Conservation (phyloP, 768 basidiomycete genomes). For the Termitomyces sp. region DNA sequence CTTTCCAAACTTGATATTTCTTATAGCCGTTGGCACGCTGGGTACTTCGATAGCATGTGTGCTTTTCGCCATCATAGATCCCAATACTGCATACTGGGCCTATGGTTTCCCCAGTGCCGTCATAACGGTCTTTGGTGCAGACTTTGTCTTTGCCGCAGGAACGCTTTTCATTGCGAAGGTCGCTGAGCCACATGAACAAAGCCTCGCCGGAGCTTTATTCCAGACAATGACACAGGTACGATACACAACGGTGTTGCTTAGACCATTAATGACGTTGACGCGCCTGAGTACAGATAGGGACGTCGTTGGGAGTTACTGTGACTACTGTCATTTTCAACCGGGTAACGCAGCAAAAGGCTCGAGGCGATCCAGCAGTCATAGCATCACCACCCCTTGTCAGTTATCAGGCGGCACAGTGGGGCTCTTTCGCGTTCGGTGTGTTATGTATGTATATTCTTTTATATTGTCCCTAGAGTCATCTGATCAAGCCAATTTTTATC, state of each 20-base stretch:
- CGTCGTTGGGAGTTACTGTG: conserved; percentile 65
- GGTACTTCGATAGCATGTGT: conserved; percentile 56
- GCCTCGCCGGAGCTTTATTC: conserved; percentile 71
- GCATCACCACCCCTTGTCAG: conserved; percentile 35
- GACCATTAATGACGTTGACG: not conserved
- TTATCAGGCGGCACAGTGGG: conserved; percentile 67
- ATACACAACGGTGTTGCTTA: not conserved
- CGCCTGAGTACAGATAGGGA: conserved; percentile 48
- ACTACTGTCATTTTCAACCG: conserved; percentile 69
- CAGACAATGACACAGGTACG: conserved; percentile 72
- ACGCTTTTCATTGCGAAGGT: conserved; percentile 74
- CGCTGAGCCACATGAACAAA: conserved; percentile 65
- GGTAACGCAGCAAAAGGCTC: conserved; percentile 32
- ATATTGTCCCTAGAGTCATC: not conserved
- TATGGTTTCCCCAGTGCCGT: conserved; percentile 68
- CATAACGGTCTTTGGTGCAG: conserved; percentile 68
- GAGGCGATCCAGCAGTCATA: conserved; percentile 18
- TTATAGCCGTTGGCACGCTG: conserved; percentile 41
- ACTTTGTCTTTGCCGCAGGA: conserved; percentile 72
- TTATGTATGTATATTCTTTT: conserved; percentile 33
- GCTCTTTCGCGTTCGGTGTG: conserved; percentile 55
- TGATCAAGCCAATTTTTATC: not conserved
- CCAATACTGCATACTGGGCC: conserved; percentile 63
- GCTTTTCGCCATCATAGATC: conserved; percentile 65
- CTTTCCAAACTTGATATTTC: not conserved